phyloP scores from a whole-genome alignment of 78 protist genomes.

The Dictyostelium intermedium region DNA sequence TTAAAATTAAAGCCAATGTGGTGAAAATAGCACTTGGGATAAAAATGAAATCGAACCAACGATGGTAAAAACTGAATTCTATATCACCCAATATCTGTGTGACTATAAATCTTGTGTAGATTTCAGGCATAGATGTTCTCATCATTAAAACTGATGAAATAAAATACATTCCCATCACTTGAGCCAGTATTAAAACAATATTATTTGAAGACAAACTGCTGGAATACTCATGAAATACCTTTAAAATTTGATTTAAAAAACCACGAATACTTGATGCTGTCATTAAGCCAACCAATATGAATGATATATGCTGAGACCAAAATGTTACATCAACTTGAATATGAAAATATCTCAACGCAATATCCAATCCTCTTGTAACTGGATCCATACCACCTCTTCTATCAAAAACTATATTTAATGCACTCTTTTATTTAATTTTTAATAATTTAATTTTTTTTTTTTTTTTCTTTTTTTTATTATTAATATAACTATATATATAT shows the following conservation, averaged over 20 bases:
- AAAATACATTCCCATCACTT: slow-evolving; percentile 92
- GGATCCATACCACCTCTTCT: slow-evolving; percentile 85
- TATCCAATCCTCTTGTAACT: slow-evolving; percentile 79
- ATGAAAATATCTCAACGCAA: slow-evolving; percentile 65
- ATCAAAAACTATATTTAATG: slow-evolving; percentile 86
- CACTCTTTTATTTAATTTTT: slow-evolving; percentile 40
- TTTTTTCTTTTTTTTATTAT: background rate
- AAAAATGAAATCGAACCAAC: slow-evolving; percentile 92
- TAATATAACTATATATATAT: background rate
- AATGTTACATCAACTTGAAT: slow-evolving; percentile 82
- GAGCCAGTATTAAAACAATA: slow-evolving; percentile 87
- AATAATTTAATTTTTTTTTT: too few species aligned
- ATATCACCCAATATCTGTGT: slow-evolving; percentile 84
- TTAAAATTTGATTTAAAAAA: slow-evolving; percentile 86
- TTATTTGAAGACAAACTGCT: slow-evolving; percentile 77
- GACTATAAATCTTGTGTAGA: slow-evolving; percentile 75
- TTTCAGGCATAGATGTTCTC: slow-evolving; percentile 87
- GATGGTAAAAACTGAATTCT: slow-evolving; percentile 88
- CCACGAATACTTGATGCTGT: slow-evolving; percentile 89
- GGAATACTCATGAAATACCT: slow-evolving; percentile 82
- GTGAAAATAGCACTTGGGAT: slow-evolving; percentile 54
- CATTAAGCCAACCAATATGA: slow-evolving; percentile 86
- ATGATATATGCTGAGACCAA: slow-evolving; percentile 90
- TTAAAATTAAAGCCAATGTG: background rate
- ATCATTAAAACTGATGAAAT: slow-evolving; percentile 89